phyloP scores from a whole-genome alignment of 495 filamentous ascomycete genomes.

The Penicillium diatomitis region DNA sequence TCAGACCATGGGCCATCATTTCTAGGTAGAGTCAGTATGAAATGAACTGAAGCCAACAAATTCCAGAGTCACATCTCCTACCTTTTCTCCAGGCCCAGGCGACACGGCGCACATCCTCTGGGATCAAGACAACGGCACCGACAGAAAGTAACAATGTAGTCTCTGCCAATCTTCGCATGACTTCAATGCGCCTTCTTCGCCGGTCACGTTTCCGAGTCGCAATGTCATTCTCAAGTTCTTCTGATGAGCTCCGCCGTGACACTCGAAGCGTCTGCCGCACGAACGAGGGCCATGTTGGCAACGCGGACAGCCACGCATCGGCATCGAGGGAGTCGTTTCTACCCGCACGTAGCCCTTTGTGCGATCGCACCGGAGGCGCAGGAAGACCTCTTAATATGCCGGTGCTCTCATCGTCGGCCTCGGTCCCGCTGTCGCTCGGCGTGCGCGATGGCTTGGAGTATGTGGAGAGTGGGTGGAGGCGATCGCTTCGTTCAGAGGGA shows the following conservation, averaged over 20 bases:
- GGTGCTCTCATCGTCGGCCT: conserved; percentile 78
- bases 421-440: conserved; percentile 79
- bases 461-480: conserved; percentile 13
- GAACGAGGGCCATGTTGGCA: conserved; percentile 32
- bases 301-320: conserved; percentile 27
- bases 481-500: conserved; percentile 21
- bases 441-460: conserved; percentile 38
- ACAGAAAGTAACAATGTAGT: conserved; percentile 35
- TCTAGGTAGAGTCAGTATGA: conserved; percentile 22
- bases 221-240: conserved; percentile 22
- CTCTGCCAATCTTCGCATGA: conserved; percentile 38
- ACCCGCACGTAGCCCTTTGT: conserved; percentile 62
- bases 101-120: conserved; percentile 21
- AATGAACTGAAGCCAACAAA: too few relatives aligned
- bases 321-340: conserved; percentile 30
- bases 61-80: conserved; percentile 3
- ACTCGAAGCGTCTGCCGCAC: conserved; percentile 22
- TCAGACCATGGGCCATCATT: conserved; percentile 33
- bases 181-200: conserved; percentile 31
- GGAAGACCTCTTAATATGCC: conserved; percentile 69
- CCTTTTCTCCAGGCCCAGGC: conserved; percentile 39
- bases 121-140: conserved; percentile 31
- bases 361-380: conserved; percentile 56
- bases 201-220: conserved; percentile 19
- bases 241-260: conserved; percentile 32